Evolutionary conservation across 2,329 filamentous ascomycete genomes (phyloP).

Genomic region (Chaetomium globosum): DNA sequence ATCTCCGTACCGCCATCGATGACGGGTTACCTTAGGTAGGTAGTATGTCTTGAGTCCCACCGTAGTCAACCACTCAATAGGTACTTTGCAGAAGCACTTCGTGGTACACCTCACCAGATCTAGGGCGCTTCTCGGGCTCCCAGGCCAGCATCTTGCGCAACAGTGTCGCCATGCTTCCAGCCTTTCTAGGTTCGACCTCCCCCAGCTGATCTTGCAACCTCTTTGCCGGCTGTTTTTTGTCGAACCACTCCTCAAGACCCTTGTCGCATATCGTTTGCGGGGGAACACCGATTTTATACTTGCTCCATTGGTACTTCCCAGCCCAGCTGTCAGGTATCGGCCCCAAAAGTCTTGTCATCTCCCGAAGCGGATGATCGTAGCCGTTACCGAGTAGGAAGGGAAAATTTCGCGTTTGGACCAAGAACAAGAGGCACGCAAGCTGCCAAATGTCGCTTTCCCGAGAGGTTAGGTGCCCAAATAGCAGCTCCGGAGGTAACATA

Average conservation of each 20-base stretch:
- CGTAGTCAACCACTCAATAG: not conserved
- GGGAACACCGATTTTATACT: not conserved
- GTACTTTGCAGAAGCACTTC: not conserved
- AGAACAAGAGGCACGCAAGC: not conserved
- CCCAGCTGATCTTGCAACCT: not conserved
- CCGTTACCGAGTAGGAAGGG: not conserved
- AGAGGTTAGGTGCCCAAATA: not conserved
- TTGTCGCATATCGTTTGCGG: not conserved
- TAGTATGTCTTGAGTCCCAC: not conserved
- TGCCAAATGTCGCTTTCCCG: conserved; percentile 11
- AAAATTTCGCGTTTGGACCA: not conserved
- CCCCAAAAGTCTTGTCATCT: not conserved
- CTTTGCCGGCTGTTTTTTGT: not conserved
- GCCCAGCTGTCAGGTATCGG: not conserved
- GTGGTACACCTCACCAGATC: not conserved
- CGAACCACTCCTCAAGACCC: not conserved
- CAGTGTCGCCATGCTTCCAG: not conserved
- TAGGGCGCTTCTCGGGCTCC: not conserved
- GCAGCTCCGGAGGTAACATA: not conserved
- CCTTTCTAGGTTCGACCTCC: not conserved
- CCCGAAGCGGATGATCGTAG: not conserved
- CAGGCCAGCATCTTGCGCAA: not conserved
- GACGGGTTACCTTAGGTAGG: not conserved
- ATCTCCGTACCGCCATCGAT: not conserved
- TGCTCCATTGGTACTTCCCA: not conserved